Percentiles rank a stretch among this genome's conserved stretches.
Evolutionary conservation across 129 eudicot genomes (phyloP).

Genomic region (Silybum marianum): DNA sequence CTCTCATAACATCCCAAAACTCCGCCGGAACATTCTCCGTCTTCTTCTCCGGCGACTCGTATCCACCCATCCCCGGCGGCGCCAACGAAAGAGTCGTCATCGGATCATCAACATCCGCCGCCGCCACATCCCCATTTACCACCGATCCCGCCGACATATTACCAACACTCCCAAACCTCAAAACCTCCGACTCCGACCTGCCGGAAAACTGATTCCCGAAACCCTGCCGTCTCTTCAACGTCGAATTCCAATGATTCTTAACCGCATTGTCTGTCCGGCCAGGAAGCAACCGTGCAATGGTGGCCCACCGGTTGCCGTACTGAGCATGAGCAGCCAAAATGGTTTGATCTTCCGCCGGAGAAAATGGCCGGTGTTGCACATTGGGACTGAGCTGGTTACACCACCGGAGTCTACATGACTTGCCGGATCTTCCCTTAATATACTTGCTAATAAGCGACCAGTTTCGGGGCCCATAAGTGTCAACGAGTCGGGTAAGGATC

Average conservation of each 20-base stretch:
- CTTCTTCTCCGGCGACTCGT: conserved; percentile 35
- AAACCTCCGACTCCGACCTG: not conserved
- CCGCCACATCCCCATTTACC: not conserved
- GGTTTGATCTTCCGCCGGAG: conserved; percentile 59
- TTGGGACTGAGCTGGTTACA: conserved; percentile 83
- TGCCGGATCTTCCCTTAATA: conserved; percentile 80
- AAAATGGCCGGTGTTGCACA: conserved; percentile 78
- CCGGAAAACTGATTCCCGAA: not conserved
- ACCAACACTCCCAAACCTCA: conserved; percentile 2
- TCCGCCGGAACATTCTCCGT: conserved; percentile 39
- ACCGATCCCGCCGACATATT: conserved; percentile 26
- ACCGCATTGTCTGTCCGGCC: conserved; percentile 92
- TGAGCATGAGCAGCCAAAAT: conserved; percentile 60
- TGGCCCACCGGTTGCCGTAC: conserved; percentile 86
- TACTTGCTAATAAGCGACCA: conserved; percentile 79
- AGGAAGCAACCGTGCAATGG: conserved; percentile 69
- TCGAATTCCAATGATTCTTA: conserved; percentile 84
- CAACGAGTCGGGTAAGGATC: conserved; percentile 63
- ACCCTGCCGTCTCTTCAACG: conserved; percentile 41
- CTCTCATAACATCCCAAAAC: conserved; percentile 66
- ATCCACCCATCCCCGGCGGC: conserved; percentile 64
- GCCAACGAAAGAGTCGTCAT: conserved; percentile 64
- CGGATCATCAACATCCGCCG: conserved; percentile 39
- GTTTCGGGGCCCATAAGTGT: conserved; percentile 64
- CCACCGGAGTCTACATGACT: conserved; percentile 84